These are phyloP conservation scores for Durio zibethinus DNA, from an alignment of 345 rosid genomes.

Conservation along the genomic window DNA sequence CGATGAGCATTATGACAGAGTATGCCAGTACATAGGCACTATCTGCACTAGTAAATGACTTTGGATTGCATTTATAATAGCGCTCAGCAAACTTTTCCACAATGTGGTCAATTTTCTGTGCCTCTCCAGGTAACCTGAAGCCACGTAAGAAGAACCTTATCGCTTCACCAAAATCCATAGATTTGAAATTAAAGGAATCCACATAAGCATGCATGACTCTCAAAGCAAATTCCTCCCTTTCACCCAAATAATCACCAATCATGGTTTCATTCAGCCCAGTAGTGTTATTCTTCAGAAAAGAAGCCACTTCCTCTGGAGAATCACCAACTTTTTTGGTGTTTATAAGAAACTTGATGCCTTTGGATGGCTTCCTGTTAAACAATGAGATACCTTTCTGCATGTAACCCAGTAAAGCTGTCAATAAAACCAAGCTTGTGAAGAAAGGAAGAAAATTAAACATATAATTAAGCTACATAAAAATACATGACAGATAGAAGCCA, in stretches of 20 bases:
- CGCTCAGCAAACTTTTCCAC: slow-evolving; percentile 99
- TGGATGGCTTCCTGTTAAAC: slow-evolving; percentile 84
- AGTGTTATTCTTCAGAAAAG: slow-evolving; percentile 61
- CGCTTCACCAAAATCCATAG: slow-evolving; percentile 79
- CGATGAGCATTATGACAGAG: slow-evolving; percentile 92
- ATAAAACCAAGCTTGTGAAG: slow-evolving; percentile 3
- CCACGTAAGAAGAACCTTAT: slow-evolving; percentile 89
- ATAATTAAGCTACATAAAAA: not conserved
- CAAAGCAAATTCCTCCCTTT: slow-evolving; percentile 84
- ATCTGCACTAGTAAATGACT: slow-evolving; percentile 90
- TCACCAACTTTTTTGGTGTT: slow-evolving; percentile 66
- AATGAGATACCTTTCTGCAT: slow-evolving; percentile 87
- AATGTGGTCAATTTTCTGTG: slow-evolving; percentile 95
- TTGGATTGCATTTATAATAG: slow-evolving; percentile 87
- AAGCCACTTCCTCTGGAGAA: slow-evolving; percentile 80
- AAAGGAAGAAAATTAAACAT: not conserved
- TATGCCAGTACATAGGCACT: slow-evolving; percentile 96
- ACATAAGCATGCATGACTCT: slow-evolving; percentile 97
- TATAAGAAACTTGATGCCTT: slow-evolving; percentile 83
- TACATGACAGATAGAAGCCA: not conserved
- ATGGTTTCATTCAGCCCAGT: slow-evolving; percentile 68
- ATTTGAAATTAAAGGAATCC: slow-evolving; percentile 84
- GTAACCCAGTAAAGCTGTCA: slow-evolving; percentile 31
- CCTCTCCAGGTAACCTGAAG: slow-evolving; percentile 93
- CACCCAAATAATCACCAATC: slow-evolving; percentile 97